Evolutionary conservation across 768 basidiomycete species (phyloP), one percentile per base, ranked within the genome.

Genomic region (Lactifluus subvellereus): DNA sequence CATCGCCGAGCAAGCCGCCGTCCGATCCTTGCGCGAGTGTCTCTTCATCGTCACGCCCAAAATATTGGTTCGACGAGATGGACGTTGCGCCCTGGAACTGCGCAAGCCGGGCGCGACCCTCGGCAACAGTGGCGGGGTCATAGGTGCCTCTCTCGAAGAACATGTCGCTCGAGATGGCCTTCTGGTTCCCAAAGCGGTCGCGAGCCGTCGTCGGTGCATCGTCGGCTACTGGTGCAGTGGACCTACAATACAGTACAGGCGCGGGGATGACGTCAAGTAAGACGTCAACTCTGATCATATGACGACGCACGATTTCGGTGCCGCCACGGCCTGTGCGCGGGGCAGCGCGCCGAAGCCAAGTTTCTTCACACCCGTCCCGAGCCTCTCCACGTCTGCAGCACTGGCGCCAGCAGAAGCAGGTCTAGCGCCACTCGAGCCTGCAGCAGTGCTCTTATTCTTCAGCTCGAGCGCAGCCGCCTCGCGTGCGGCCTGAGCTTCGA

Each of bases 141-240:
- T 97, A 98, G 22, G 85, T 74, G 54, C 89, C 89, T 47, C 96
- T 84, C 27, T 88, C 93, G 72, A 98, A 98, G 79, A 88, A 98
- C 91, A 94, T 94, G 71, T 98, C 97, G 4, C 94, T 96, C 6
- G 95, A 98, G 73, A 99, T 99, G 58, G 84, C 94, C 72, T 98
- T 99, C 73, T 98, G 97, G 62, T 71, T 74, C 2, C 93, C 91
- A 73, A 98, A 99, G 69, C 91, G 92, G 8, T 95, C 89, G 61
- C 94, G 85, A 1, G 97, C 96, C 18, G 83, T 84, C 5, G 85
- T 94, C 0, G 86, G 85, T 32, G 85, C 77, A 57, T 90, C 84
- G 55, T 86, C 87, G 5, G 52, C 72, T 2, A 74, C 71, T 1
- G 76, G 57, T 22, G 66, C 54, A 2, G 37, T 62, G 14, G 69